These are phyloP conservation scores for Petunia axillaris DNA, from an alignment of 257 asterid species.

Conservation along the genomic window DNA sequence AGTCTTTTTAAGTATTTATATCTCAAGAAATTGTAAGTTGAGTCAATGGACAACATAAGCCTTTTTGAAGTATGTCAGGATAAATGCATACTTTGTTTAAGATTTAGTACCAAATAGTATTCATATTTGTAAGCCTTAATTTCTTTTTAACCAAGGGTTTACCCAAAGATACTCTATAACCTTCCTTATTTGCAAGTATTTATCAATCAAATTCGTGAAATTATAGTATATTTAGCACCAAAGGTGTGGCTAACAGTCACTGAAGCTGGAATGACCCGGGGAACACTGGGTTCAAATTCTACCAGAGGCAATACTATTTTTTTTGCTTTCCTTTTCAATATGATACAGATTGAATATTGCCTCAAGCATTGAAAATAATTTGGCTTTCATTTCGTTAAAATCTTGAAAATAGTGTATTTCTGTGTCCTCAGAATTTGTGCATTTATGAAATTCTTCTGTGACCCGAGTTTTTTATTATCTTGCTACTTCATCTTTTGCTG, in stretches of 20 bases:
- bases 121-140: neutral
- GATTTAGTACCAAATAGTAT: neutral
- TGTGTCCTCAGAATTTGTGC: neutral
- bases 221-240: slow-evolving; percentile 12
- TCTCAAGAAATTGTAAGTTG: slow-evolving; percentile 2
- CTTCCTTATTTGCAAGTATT: neutral
- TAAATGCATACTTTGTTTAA: neutral
- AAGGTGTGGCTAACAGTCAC: neutral
- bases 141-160: slow-evolving; percentile 8
- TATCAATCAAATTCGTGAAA: neutral
- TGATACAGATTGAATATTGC: neutral
- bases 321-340: neutral
- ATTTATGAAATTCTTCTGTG: neutral
- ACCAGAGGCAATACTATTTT: neutral
- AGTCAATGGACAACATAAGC: neutral
- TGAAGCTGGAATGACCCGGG: neutral
- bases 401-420: neutral
- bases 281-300: neutral
- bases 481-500: neutral
- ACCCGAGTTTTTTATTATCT: neutral
- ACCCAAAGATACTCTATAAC: neutral
- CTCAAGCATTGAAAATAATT: neutral
- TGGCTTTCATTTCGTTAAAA: neutral
- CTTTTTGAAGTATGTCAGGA: slow-evolving; percentile 7
- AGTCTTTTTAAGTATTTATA: slow-evolving; percentile 29